Evolutionary conservation across 2,329 filamentous ascomycete species (phyloP).

Genomic region (Chaetomiaceae sp.): DNA sequence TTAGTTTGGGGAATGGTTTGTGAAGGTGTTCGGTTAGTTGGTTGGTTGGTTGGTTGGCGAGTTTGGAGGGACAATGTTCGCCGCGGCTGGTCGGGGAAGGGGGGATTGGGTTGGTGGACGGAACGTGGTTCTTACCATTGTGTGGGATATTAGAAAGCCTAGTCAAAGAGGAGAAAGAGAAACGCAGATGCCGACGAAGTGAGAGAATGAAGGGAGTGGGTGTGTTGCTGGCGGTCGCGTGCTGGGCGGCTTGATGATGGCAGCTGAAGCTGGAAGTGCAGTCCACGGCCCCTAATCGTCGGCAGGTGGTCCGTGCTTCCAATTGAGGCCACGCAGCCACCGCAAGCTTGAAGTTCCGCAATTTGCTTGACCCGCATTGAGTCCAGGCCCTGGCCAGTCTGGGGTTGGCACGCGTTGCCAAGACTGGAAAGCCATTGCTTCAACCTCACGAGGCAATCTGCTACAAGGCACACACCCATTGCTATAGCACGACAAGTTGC

Average conservation of each 20-base stretch:
- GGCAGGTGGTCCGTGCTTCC: constrained; percentile 31
- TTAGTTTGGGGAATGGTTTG: too few relatives aligned
- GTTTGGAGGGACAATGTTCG: too few relatives aligned
- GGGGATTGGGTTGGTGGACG: too few relatives aligned
- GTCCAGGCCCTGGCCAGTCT: neutral
- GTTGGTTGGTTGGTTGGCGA: neutral
- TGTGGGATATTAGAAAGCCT: constrained; percentile 16
- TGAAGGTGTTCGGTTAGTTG: neutral
- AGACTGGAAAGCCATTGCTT: too few relatives aligned
- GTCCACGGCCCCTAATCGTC: constrained; percentile 25
- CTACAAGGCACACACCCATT: too few relatives aligned
- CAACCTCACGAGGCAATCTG: too few relatives aligned
- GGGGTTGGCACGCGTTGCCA: too few relatives aligned
- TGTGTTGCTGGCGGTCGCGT: constrained; percentile 17
- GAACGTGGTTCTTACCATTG: constrained; percentile 22
- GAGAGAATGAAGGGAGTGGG: constrained; percentile 15
- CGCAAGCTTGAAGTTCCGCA: constrained; percentile 9
- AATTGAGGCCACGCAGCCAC: constrained; percentile 34
- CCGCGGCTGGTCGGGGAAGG: too few relatives aligned
- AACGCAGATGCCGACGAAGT: constrained; percentile 5
- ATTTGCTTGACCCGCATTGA: constrained; percentile 15
- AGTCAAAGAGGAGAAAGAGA: constrained; percentile 12
- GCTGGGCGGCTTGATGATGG: constrained; percentile 32
- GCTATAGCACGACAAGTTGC: too few relatives aligned
- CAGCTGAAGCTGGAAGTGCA: constrained; percentile 34